Base-by-base conservation (phyloP, 176 grass and related monocot species). In the Thalia dealbata region DNA sequence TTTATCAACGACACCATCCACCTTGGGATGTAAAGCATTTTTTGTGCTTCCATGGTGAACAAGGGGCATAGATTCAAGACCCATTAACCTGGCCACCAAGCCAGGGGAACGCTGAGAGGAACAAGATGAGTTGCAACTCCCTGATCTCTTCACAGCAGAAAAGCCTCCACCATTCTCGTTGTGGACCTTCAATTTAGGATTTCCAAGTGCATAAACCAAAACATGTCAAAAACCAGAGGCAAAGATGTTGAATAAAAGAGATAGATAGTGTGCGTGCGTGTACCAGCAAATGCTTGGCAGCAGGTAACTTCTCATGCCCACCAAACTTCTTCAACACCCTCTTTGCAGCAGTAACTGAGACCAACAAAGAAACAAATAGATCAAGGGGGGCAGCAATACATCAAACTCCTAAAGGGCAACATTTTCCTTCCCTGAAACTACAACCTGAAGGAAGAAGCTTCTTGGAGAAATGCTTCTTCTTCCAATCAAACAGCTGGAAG, bases 401-500 rank as follows among this genome's bases (percentile, higher is more conserved):
- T 22, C 78, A 61, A 54, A 86, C 69, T 4, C 62, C 59, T 41
- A 70, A 69, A 73, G 72, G 72, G 19, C 85, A 89, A 74, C 80
- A 77, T 29, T 58, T 55, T 48, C 46, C 46, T 76, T 41, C 70
- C 29, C 24, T 18, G 10, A 8, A 27, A 24, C 77, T 73, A 58
- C 82, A 89, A 86, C 86, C 88, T 61, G 83, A 72, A 76, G 79
- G 79, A 41, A 86, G 45, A n/a, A 86, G 67, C 10, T 52, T 61
- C 79, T 59, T 81, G 55, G 82, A 42, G 65, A 84, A 79, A 6
- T 46, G 67, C 72, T 73, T 80, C 68, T 86, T 81, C 0, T 93
- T 86, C 95, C 95, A 99, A 52, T 88, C 85, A 0, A 92, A 76
- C 25, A 99, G 83, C 78, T 99, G 87, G 81, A 99, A 79, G 15